Percentiles rank a stretch among this genome's conserved stretches.
These are phyloP conservation scores for Trichophyton equinum DNA, from an alignment of 2,329 filamentous ascomycete species.

Conservation along the genomic window DNA sequence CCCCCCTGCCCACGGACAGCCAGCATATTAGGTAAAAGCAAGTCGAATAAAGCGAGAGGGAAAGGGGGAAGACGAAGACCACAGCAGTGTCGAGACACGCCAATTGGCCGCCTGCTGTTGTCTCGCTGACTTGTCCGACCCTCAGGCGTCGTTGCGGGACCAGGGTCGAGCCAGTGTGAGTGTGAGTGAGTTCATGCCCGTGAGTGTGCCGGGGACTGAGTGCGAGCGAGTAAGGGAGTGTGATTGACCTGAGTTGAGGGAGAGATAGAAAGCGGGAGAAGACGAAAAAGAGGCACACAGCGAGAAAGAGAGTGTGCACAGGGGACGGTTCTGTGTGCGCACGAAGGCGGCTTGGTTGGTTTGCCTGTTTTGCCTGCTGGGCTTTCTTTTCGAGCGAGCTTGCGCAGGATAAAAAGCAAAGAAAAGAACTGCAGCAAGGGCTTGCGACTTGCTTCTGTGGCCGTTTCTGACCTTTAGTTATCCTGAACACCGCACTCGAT, in stretches of 20 bases:
- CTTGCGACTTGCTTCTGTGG: neutral
- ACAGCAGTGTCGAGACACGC: neutral
- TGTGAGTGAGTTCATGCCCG: neutral
- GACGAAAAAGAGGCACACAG: too few species aligned
- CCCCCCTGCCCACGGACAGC: neutral
- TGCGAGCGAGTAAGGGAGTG: too few species aligned
- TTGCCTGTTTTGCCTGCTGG: neutral
- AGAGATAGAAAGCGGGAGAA: too few species aligned
- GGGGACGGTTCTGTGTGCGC: too few species aligned
- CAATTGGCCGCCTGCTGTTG: neutral
- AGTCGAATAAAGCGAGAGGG: neutral
- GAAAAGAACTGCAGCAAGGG: neutral
- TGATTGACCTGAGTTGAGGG: too few species aligned
- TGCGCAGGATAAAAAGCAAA: neutral
- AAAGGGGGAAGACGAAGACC: too few species aligned
- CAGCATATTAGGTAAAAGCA: slow-evolving; percentile 2
- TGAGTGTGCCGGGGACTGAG: too few species aligned
- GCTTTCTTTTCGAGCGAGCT: neutral
- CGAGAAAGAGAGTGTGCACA: too few species aligned
- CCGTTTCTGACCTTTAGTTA: neutral
- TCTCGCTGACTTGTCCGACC: slow-evolving; percentile 3
- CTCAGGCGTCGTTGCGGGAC: slow-evolving; percentile 4
- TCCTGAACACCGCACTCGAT: neutral
- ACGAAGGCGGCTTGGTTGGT: too few species aligned
- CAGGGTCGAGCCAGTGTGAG: slow-evolving; percentile 2